Percentiles rank a stretch among this genome's conserved stretches.
Conservation (phyloP, 1,284 basidiomycete species). For the Rhodotorula sp. region DNA sequence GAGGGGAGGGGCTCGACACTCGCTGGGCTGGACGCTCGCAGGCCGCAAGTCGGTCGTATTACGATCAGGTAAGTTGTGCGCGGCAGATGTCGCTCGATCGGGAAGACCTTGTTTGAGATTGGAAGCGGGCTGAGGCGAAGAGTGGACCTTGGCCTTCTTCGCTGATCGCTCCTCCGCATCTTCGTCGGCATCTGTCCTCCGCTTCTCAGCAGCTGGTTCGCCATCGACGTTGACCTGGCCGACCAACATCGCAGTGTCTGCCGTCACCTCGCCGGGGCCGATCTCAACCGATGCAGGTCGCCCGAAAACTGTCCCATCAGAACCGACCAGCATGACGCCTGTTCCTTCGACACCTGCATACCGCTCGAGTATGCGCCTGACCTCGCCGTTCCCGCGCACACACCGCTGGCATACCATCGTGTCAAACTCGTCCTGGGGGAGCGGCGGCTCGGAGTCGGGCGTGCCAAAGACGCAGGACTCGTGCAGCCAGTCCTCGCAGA, state of each 20-base stretch:
- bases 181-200: not conserved
- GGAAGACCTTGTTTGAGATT: not conserved
- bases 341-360: slow-evolving; percentile 35
- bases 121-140: not conserved
- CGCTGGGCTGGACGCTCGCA: not conserved
- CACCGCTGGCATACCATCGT: slow-evolving; percentile 39
- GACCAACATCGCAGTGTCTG: not conserved
- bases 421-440: slow-evolving; percentile 41
- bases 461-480: slow-evolving; percentile 46
- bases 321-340: slow-evolving; percentile 37
- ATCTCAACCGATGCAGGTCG: too few species aligned
- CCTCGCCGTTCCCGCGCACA: slow-evolving; percentile 9
- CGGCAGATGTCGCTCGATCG: not conserved
- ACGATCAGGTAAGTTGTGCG: not conserved
- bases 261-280: too few species aligned
- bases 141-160: slow-evolving; percentile 7
- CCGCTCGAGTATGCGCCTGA: slow-evolving; percentile 22
- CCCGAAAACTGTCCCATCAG: slow-evolving; percentile 1
- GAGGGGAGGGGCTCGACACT: slow-evolving; percentile 12
- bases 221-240: not conserved
- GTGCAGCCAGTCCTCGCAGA: slow-evolving; percentile 52
- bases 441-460: slow-evolving; percentile 4
- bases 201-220: not conserved
- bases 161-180: not conserved
- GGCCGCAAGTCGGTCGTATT: too few species aligned